These are phyloP conservation scores for Coniochaeta prunicola DNA, from an alignment of 2,329 filamentous ascomycete genomes.

Conservation along the genomic window DNA sequence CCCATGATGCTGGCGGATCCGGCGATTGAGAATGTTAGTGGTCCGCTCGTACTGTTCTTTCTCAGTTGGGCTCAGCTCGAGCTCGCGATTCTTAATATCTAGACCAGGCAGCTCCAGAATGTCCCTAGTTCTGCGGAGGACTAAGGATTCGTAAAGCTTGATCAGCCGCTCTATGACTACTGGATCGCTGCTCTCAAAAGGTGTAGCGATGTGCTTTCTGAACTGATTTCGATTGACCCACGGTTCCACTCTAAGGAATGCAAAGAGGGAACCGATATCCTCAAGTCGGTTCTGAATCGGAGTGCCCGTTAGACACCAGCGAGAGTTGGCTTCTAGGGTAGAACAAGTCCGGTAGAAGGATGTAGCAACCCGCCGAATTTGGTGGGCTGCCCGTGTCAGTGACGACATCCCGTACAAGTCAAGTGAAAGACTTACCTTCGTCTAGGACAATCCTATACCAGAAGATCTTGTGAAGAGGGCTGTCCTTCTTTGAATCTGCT, in stretches of 20 bases:
- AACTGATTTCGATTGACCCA: constrained; percentile 34
- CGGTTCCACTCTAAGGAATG: constrained; percentile 35
- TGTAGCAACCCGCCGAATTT: constrained; percentile 40
- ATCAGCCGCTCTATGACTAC: constrained; percentile 21
- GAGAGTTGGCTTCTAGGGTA: constrained; percentile 30
- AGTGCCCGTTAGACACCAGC: constrained; percentile 48
- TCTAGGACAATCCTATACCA: constrained; percentile 37
- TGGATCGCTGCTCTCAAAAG: constrained; percentile 22
- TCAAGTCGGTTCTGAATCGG: constrained; percentile 46
- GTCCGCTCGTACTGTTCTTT: constrained; percentile 26
- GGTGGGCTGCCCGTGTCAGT: constrained; percentile 30
- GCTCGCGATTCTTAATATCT: constrained; percentile 11
- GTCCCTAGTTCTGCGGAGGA: constrained; percentile 33
- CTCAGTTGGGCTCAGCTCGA: constrained; percentile 25
- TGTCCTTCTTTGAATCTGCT: constrained; percentile 21
- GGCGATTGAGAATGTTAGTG: constrained; percentile 26
- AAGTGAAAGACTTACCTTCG: constrained; percentile 27
- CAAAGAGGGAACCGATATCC: constrained; percentile 43
- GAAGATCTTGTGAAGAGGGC: constrained; percentile 22
- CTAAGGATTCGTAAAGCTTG: constrained; percentile 28
- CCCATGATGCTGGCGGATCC: constrained; percentile 26
- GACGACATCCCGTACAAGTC: neutral
- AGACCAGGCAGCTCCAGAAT: constrained; percentile 28
- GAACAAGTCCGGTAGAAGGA: constrained; percentile 33
- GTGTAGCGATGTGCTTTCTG: constrained; percentile 32